These are phyloP conservation scores for Venturiaceae sp. DNA, from an alignment of 2,329 filamentous ascomycete genomes.

Conservation along the genomic window DNA sequence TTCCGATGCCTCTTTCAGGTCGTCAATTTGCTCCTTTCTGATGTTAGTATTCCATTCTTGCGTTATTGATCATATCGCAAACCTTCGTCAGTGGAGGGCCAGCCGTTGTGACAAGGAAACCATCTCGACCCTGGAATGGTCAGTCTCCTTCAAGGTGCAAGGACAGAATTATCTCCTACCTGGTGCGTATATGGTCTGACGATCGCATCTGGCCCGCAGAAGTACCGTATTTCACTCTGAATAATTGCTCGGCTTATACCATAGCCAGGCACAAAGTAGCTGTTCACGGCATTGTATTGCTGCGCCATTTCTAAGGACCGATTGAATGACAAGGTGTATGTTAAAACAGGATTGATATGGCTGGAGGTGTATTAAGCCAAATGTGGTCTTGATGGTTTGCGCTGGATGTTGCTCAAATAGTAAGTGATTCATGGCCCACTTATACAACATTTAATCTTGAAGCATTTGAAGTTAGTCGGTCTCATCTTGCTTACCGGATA, in stretches of 20 bases:
- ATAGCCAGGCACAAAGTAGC: constrained; percentile 32
- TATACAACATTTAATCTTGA: background rate
- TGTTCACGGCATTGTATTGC: constrained; percentile 15
- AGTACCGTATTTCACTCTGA: constrained; percentile 32
- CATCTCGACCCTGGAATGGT: constrained; percentile 26
- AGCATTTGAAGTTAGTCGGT: background rate
- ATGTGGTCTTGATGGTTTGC: too few species aligned
- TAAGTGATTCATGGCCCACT: background rate
- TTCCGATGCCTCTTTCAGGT: constrained; percentile 27
- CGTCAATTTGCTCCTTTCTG: constrained; percentile 30
- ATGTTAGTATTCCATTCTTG: background rate
- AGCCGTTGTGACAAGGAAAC: constrained; percentile 29
- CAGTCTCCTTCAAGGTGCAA: background rate
- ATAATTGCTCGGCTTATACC: constrained; percentile 33
- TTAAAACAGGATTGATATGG: background rate
- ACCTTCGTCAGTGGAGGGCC: constrained; percentile 32
- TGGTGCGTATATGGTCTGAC: constrained; percentile 32
- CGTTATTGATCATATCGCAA: constrained; percentile 2
- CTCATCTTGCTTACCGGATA: background rate
- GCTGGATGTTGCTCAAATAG: too few species aligned
- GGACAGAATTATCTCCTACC: constrained; percentile 14
- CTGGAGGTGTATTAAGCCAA: background rate
- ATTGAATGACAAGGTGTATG: background rate
- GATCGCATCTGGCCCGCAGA: constrained; percentile 32
- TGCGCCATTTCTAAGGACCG: background rate